Evolutionary conservation across 345 rosid species (phyloP), one percentile per base, ranked within the genome.

Genomic region (Boechera retrofracta): DNA sequence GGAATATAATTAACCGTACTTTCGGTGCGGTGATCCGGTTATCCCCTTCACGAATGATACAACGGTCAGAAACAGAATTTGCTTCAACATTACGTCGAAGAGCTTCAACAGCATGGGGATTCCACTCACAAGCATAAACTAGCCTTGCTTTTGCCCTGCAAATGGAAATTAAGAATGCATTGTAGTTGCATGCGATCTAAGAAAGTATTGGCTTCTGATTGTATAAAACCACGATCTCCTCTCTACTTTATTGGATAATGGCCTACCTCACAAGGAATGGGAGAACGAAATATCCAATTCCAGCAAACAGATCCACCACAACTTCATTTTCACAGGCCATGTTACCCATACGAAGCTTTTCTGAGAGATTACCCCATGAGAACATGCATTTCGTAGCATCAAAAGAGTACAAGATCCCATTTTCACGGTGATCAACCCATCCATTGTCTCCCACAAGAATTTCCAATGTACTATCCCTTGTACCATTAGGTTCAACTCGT

Each of bases 351-450:
- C 97, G 96, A 76, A 90, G 87, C 88, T 94, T 94, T 84, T 92
- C 98, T 10, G 97, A 92, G 68, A 92, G 98, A 86, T 94, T 94
- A 5, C 98, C 98, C 97, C 97, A 94, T 16, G 97, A 94, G 77
- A 94, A 94, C 95, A 94, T 94, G 86, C 98, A 94, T 77, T 88
- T 94, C 36, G 97, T 88, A 56, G 95, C 92, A 79, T 94, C 86
- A 75, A 94, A 94, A 63, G 97, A 92, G 85, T 94, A 94, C 47
- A 88, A 65, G 65, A 94, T 86, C 39, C 93, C 98, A 80, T 86
- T 94, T 81, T 94, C 98, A 65, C 89, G 79, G 61, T 90, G 98
- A 67, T 86, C 82, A 18, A 94, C 97, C 98, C 97, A 92, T 49
- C 98, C 97, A 77, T 85, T 78, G 76, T 89, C 91, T 76, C 97